Base-by-base conservation (phyloP, 495 filamentous ascomycete genomes). In the Tricharina praecox region DNA sequence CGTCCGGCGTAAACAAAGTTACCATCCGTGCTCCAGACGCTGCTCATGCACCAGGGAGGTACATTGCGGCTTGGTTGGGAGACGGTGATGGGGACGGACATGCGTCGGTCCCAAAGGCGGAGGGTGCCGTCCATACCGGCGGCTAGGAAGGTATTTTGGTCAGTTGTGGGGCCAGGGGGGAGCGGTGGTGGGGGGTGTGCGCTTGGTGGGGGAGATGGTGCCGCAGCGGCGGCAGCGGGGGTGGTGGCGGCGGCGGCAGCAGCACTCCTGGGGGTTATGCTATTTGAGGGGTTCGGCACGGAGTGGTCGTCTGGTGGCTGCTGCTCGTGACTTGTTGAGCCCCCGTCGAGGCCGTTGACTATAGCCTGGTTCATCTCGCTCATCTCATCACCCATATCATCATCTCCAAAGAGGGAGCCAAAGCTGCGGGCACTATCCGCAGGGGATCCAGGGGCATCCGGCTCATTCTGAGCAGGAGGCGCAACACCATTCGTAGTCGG, bases 31-130 rank as follows among this genome's bases (percentile, higher is more conserved):
- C 79, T 86, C 90, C 92, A 97, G 64, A 84, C 92, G n/a, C 85
- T 85, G 51, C 80, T 84, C 80, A 93, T 96, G 63, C 87, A 95
- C 92, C 92, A 97, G 7, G 86, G 90, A 2, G 92, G 86, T 4
- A 79, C 77, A 43, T 81, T 79, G 39, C 53, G 54, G 5, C 47
- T 39, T 19, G 66, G 69, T 8, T 71, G 68, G 44, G 81, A 79
- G 13, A 67, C 68, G 23, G 92, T 85, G 10, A 95, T 67, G 2
- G 92, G 79, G 45, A 77, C 72, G 10, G 71, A 74, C 13, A 10
- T 71, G 15, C 90, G 75, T 33, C 86, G 74, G 60, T 97, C 90
- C 88, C 90, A 97, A 48, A 97, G 68, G 20, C 82, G 77, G 47
- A 96, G 76, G 2, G 78, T 80, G 35, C 90, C 90, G 64, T 96